Evolutionary conservation across 345 rosid species (phyloP), one percentile per base, ranked within the genome.

Genomic region (Rubroshorea leprosula): DNA sequence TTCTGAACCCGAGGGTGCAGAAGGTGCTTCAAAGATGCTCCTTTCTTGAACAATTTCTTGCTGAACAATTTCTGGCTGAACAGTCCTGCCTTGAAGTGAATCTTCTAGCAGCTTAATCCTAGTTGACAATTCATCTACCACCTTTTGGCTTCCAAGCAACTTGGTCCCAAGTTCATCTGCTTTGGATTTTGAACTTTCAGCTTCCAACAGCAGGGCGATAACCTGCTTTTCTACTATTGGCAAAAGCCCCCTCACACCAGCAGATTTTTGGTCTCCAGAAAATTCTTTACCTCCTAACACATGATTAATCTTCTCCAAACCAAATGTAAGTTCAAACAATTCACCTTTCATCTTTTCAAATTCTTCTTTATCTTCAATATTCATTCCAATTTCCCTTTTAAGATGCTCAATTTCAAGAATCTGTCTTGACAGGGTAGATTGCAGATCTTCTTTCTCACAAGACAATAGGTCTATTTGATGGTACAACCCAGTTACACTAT

Each of bases 141-240:
- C 57, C 60, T 80, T 84, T 69, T 92, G 89, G 70, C 93, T 86
- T 51, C 68, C 83, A 26, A 68, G 59, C 78, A 92, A 83, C 73
- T 83, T 78, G 63, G 61, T 29, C 29, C 67, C 75, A 51, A 89
- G 83, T 58, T 92, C 98, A 67, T 68, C 86, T 26, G 75, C 75
- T 58, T 57, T 68, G 49, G 82, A 71, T 58, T 74, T 89, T 51
- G 86, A 78, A 76, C 72, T 79, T 73, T 83, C 82, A 20, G 79
- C 61, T 73, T 86, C 96, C 23, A 67, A 54, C 52, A 73, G 71
- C 71, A 84, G 55, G 60, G 75, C 69, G 68, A 55, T 64, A 19
- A 78, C 68, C 62, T 78, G 79, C 58, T 71, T 84, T 62, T 84
- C 95, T 63, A 83, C 54, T 35, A 66, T 60, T 49, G 79, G 72